These are phyloP conservation scores for Metschnikowia peoriensis DNA, from an alignment of 805 yeast genomes.

Conservation along the genomic window DNA sequence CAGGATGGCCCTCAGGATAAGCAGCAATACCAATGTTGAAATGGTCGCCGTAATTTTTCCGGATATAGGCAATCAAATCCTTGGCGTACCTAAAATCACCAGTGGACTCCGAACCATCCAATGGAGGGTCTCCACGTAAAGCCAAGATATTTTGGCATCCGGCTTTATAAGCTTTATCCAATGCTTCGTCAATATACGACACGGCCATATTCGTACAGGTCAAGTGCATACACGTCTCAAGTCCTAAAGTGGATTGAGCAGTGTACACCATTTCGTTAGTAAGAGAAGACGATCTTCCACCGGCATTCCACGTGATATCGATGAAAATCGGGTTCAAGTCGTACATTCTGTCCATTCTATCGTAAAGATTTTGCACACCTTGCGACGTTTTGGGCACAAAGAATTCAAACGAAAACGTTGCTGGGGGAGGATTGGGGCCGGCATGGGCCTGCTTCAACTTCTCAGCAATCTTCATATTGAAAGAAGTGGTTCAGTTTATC, in stretches of 20 bases:
- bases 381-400: constrained; percentile 97
- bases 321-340: constrained; percentile 86
- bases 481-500: not conserved
- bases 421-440: constrained; percentile 37
- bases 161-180: constrained; percentile 77
- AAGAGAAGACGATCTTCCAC: constrained; percentile 78
- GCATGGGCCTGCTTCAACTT: constrained; percentile 44
- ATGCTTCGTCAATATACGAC: constrained; percentile 76
- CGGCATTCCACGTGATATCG: constrained; percentile 98
- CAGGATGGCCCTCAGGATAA: constrained; percentile 97
- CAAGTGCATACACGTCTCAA: constrained; percentile 97
- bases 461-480: constrained; percentile 39
- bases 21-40: constrained; percentile 96
- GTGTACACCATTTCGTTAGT: constrained; percentile 92
- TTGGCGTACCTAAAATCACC: constrained; percentile 89
- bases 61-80: constrained; percentile 79
- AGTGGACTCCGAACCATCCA: constrained; percentile 66
- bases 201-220: constrained; percentile 95
- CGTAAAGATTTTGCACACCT: constrained; percentile 94
- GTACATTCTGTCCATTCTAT: constrained; percentile 97
- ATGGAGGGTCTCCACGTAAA: constrained; percentile 92
- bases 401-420: constrained; percentile 94
- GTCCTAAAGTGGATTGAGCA: constrained; percentile 83
- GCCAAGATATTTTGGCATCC: constrained; percentile 97
- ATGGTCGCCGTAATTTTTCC: constrained; percentile 75